These are phyloP conservation scores for Apiospora malaysiana DNA, from an alignment of 2,329 filamentous ascomycete genomes.

Conservation along the genomic window DNA sequence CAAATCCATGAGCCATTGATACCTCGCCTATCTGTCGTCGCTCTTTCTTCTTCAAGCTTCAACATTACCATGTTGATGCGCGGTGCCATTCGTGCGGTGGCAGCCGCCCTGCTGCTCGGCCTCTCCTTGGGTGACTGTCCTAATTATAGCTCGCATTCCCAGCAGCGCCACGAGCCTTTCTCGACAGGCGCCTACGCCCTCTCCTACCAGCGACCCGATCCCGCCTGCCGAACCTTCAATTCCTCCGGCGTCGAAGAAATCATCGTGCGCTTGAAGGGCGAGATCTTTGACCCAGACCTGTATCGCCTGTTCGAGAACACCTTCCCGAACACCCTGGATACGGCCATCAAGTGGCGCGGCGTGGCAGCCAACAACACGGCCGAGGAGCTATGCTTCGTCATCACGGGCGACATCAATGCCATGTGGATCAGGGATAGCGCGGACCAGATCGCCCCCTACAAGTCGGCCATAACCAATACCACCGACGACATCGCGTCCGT, in stretches of 20 bases:
- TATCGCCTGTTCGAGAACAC: conserved; percentile 74
- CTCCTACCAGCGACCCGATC: conserved; percentile 78
- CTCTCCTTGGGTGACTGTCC: conserved; percentile 53
- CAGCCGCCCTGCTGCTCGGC: conserved; percentile 7
- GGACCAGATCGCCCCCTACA: conserved; percentile 79
- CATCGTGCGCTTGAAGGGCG: conserved; percentile 71
- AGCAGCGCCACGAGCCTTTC: conserved; percentile 68
- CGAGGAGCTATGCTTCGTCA: conserved; percentile 68
- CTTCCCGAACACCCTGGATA: conserved; percentile 78
- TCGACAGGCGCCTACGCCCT: conserved; percentile 79
- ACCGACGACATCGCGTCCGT: conserved; percentile 67
- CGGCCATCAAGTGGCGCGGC: conserved; percentile 73
- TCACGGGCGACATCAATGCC: conserved; percentile 43
- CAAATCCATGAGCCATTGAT: neutral
- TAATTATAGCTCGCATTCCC: conserved; percentile 68
- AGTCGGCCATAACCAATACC: conserved; percentile 64
- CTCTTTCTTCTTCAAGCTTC: neutral
- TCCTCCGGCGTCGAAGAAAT: conserved; percentile 78
- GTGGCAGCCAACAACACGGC: conserved; percentile 58
- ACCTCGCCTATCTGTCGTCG: neutral
- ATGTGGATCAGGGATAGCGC: conserved; percentile 75
- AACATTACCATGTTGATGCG: conserved; percentile 7
- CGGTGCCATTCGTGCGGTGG: neutral
- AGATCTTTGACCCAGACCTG: conserved; percentile 78
- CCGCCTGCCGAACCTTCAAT: conserved; percentile 80